These are phyloP conservation scores for Trichaptum fuscoviolaceum DNA, from an alignment of 768 basidiomycete genomes.

Conservation along the genomic window DNA sequence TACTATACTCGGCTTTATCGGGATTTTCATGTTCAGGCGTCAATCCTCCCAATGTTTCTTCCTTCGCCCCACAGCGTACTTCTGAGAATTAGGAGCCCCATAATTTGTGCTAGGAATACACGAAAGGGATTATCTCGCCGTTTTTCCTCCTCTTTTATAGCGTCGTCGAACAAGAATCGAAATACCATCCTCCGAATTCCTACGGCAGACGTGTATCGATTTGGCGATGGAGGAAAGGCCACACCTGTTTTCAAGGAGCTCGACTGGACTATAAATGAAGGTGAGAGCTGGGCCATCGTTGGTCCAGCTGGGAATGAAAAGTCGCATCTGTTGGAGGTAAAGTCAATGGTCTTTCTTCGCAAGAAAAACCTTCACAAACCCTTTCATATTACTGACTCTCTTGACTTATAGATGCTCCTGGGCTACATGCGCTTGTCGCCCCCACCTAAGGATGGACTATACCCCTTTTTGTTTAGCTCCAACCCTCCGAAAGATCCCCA, in stretches of 20 bases:
- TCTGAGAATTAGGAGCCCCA: neutral
- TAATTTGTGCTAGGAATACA: neutral
- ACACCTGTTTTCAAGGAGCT: slow-evolving; percentile 47
- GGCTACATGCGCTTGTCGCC: slow-evolving; percentile 71
- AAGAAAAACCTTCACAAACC: neutral
- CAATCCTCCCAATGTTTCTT: no score
- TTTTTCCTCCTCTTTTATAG: neutral
- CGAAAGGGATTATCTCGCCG: neutral
- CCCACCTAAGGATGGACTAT: slow-evolving; percentile 63
- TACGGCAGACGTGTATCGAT: slow-evolving; percentile 49
- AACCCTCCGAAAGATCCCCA: slow-evolving; percentile 39
- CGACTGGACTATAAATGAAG: slow-evolving; percentile 54
- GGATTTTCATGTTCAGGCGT: no score
- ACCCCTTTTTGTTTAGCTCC: slow-evolving; percentile 56
- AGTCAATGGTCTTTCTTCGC: slow-evolving; percentile 11
- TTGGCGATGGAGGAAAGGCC: slow-evolving; percentile 44
- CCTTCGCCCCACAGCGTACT: no score
- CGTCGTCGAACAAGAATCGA: neutral
- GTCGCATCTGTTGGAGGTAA: slow-evolving; percentile 58
- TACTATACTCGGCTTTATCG: no score
- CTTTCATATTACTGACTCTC: slow-evolving; percentile 1
- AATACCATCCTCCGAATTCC: slow-evolving; percentile 33
- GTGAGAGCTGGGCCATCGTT: slow-evolving; percentile 73
- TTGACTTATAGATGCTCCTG: slow-evolving; percentile 46
- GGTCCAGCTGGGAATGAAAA: slow-evolving; percentile 63